Evolutionary conservation across 495 filamentous ascomycete genomes (phyloP).

Genomic region (Clohesyomyces aquaticus): DNA sequence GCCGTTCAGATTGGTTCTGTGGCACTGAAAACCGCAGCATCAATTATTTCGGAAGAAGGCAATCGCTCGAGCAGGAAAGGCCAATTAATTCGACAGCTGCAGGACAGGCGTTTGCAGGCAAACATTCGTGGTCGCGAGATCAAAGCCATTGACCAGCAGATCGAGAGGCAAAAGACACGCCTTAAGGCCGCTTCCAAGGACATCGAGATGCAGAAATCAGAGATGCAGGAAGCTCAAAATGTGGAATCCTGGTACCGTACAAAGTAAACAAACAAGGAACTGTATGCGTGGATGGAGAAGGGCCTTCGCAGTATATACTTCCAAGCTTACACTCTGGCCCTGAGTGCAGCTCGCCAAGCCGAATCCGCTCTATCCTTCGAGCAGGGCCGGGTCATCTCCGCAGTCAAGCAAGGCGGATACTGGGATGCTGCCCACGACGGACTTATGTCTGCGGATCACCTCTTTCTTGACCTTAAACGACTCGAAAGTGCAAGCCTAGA

Average conservation of each 20-base stretch:
- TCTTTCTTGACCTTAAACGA: background rate
- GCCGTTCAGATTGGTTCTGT: background rate
- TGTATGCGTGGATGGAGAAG: constrained; percentile 21
- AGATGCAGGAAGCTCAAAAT: background rate
- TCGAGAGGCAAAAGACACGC: constrained; percentile 32
- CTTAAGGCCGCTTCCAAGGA: constrained; percentile 33
- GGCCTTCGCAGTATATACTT: background rate
- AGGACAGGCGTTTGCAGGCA: constrained; percentile 41
- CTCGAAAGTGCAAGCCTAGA: constrained; percentile 2
- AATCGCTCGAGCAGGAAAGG: background rate
- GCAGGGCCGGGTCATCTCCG: background rate
- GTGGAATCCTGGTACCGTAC: background rate
- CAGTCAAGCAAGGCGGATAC: constrained; percentile 29
- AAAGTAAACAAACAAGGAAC: constrained; percentile 20
- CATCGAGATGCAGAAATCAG: background rate
- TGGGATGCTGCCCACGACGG: constrained; percentile 44
- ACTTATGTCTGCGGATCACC: constrained; percentile 42
- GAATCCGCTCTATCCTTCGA: constrained; percentile 14
- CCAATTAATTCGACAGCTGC: constrained; percentile 26
- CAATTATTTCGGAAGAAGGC: background rate
- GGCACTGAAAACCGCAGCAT: background rate
- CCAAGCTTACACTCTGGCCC: constrained; percentile 4
- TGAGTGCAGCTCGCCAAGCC: constrained; percentile 6
- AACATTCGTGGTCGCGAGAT: constrained; percentile 46
- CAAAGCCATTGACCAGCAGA: constrained; percentile 44